A percentile compares a stretch with the other conserved stretches of the same genome.
These are phyloP conservation scores for Zygoascus hellenicus DNA, from an alignment of 1,139 yeast species.

Conservation along the genomic window DNA sequence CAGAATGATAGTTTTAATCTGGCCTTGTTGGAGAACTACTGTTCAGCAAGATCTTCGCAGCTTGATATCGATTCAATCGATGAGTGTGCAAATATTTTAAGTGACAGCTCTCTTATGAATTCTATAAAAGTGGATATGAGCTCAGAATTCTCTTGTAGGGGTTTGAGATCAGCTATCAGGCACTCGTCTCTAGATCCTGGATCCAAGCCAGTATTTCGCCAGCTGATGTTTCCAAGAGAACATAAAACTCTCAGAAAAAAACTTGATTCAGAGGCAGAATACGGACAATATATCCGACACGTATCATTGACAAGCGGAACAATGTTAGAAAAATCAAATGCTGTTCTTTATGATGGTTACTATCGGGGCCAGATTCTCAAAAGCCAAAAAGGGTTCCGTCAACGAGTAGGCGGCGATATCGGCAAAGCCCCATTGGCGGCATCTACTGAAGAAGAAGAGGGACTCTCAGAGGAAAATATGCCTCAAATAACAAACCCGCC, in stretches of 20 bases:
- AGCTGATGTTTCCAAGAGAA: slow-evolving; percentile 21
- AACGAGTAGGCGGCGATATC: slow-evolving; percentile 13
- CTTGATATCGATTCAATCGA: slow-evolving; percentile 20
- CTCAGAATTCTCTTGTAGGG: slow-evolving; percentile 19
- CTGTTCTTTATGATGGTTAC: slow-evolving; percentile 20
- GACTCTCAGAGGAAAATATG: background rate
- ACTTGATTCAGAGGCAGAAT: slow-evolving; percentile 13
- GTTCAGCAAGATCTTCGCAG: slow-evolving; percentile 26
- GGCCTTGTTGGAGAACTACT: slow-evolving; percentile 35
- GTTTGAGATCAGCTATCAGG: slow-evolving; percentile 18
- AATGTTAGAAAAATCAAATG: slow-evolving; percentile 13
- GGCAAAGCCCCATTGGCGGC: slow-evolving; percentile 8
- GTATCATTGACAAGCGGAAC: slow-evolving; percentile 13
- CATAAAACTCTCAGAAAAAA: slow-evolving; percentile 16
- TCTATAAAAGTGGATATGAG: slow-evolving; percentile 9
- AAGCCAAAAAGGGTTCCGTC: slow-evolving; percentile 8
- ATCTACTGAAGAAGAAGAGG: slow-evolving; percentile 10
- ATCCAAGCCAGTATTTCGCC: slow-evolving; percentile 15
- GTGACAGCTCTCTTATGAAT: slow-evolving; percentile 17
- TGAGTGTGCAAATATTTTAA: slow-evolving; percentile 25
- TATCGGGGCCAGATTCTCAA: slow-evolving; percentile 17
- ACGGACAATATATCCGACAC: slow-evolving; percentile 14
- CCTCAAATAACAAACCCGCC: background rate
- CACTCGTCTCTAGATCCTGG: slow-evolving; percentile 8
- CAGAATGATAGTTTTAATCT: slow-evolving; percentile 26